Conservation (phyloP, 331 rosid species). For the Saraca asoca region DNA sequence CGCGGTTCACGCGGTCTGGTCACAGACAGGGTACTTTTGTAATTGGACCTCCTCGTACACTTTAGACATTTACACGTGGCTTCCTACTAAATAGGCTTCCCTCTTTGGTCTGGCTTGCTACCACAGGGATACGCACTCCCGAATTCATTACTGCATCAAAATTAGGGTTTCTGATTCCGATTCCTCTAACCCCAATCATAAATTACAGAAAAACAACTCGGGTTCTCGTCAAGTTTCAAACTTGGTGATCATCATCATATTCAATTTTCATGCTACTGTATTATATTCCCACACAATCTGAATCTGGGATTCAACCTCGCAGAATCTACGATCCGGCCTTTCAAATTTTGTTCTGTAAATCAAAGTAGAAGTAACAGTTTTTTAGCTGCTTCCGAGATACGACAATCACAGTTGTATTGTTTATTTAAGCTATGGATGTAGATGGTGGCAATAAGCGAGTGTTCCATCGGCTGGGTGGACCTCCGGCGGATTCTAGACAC, state of each 20-base stretch:
- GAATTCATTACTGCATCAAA: neutral
- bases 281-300: constrained; percentile 15
- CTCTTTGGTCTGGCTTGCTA: neutral
- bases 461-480: constrained; percentile 60
- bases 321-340: neutral
- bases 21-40: constrained; percentile 4
- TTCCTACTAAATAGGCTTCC: neutral
- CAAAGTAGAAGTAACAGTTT: neutral
- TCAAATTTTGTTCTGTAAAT: neutral
- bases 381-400: neutral
- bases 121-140: neutral
- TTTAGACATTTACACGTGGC: constrained; percentile 1
- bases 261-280: neutral
- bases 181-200: constrained; percentile 20
- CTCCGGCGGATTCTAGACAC: constrained; percentile 48
- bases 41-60: neutral
- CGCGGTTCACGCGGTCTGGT: too few relatives aligned
- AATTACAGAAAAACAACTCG: neutral
- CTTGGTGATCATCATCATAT: constrained; percentile 32
- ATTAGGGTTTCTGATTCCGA: constrained; percentile 33
- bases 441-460: constrained; percentile 82
- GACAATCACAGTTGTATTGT: neutral
- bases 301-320: neutral
- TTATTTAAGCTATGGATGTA: constrained; percentile 58
- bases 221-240: constrained; percentile 17